phyloP scores from a whole-genome alignment of 441 rosid species.

The Populus tomentosa region DNA sequence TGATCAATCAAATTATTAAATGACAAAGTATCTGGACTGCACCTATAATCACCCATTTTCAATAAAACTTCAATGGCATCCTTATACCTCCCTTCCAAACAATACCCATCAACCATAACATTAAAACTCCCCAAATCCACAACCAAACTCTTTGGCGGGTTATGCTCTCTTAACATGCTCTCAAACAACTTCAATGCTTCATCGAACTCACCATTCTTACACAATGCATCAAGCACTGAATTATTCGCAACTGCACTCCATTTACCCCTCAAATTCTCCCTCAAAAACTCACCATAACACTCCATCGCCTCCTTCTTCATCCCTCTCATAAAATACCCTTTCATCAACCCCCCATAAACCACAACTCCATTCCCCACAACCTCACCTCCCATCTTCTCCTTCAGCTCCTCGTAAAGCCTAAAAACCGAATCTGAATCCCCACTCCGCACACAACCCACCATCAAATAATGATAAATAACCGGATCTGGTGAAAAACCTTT shows the following conservation, averaged over 20 bases:
- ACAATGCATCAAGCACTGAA: conserved; percentile 67
- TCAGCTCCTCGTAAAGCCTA: conserved; percentile 65
- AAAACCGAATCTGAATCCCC: conserved; percentile 58
- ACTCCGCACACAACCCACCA: conserved; percentile 52
- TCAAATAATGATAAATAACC: conserved; percentile 58
- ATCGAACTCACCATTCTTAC: conserved; percentile 64
- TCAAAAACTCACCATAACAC: conserved; percentile 53
- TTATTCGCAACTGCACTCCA: conserved; percentile 67
- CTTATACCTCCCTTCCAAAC: conserved; percentile 49
- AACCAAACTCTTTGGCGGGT: conserved; percentile 52
- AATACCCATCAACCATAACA: conserved; percentile 83
- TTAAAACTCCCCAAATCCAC: conserved; percentile 86
- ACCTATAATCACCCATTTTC: conserved; percentile 61
- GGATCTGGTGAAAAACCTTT: conserved; percentile 62
- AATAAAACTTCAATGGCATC: conserved; percentile 68
- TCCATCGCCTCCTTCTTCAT: conserved; percentile 79
- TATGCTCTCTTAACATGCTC: conserved; percentile 51
- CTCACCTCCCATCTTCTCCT: conserved; percentile 58
- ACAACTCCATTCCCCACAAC: conserved; percentile 61
- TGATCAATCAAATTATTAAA: conserved; percentile 82
- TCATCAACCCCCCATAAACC: conserved; percentile 76
- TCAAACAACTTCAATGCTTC: conserved; percentile 75
- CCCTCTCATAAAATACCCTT: conserved; percentile 65
- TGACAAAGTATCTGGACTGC: conserved; percentile 63
- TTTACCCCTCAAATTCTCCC: conserved; percentile 46